Base-by-base conservation (phyloP, 306 rosid genomes). In the Cyamopsis tetragonoloba region DNA sequence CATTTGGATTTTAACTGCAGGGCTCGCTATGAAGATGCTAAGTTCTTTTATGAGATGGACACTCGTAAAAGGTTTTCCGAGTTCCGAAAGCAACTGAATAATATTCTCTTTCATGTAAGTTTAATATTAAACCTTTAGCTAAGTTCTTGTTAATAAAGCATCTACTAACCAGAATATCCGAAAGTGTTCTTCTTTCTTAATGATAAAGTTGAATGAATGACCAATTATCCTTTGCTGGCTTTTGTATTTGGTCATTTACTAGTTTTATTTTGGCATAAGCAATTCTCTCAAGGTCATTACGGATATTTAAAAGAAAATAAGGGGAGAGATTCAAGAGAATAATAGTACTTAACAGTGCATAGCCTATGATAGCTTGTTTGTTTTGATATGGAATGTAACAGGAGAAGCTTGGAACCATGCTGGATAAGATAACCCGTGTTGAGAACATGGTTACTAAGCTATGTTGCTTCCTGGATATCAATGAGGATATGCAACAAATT, bases 21-120 rank as follows among this genome's bases (percentile, higher is more conserved):
- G 74, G 95, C 98, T 58, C 93, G 96, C 64, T 92, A 87, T 74
- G 96, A 92, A 83, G 98, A 92, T 89, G 98, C 98, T 1, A 92
- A 89, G 62, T 92, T 92, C 83, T 92, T 92, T 81, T 92, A 92
- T 46, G 89, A 80, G 86, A 68, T 82, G 77, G 96, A 92, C 74
- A 85, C 88, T 5, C 70, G 75, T 11, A 92, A 87, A 84, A 82
- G 62, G 57, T 80, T 92, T 77, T 80, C 87, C 27, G 95, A 92
- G 72, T 89, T 89, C 55, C 84, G 87, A 59, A 72, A 80, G 72
- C 87, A 86, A 83, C 85, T 92, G 62, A 87, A 76, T 41, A 86
- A 88, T 68, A 89, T 92, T 75, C 88, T 89, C 55, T 92, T 92
- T 76, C 98, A 92, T 76, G 96, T 92, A 78, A 84, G 85, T 77